Conservation (phyloP, 805 yeast genomes). For the Wickerhamiella shivajii region DNA sequence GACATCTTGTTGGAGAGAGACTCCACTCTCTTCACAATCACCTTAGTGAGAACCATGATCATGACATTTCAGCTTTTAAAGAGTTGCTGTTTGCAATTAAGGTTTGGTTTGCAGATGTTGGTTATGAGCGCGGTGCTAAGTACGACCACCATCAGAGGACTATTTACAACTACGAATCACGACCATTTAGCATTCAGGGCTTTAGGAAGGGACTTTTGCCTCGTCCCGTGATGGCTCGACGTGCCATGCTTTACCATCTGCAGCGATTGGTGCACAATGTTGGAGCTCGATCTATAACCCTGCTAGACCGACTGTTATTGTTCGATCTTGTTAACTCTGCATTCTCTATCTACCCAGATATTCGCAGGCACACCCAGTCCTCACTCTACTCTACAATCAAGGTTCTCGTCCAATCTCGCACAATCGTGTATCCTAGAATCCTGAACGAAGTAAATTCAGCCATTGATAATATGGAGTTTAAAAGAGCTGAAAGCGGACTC, state of each 20-base stretch:
- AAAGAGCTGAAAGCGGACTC: conserved; percentile 50
- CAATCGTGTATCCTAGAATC: conserved; percentile 36
- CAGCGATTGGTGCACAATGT: conserved; percentile 59
- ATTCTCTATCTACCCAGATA: conserved; percentile 53
- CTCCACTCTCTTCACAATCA: conserved; percentile 43
- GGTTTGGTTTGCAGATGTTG: conserved; percentile 71
- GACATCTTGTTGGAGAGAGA: conserved; percentile 45
- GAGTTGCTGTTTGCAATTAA: conserved; percentile 48
- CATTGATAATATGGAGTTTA: conserved; percentile 34
- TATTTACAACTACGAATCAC: conserved; percentile 40
- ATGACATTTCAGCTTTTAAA: conserved; percentile 49
- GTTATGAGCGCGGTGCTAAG: conserved; percentile 50
- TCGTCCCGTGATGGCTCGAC: conserved; percentile 58
- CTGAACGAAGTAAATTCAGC: conserved; percentile 38
- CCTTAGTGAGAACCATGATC: conserved; percentile 36
- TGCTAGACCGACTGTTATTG: conserved; percentile 45
- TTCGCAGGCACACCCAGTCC: conserved; percentile 55
- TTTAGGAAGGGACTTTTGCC: conserved; percentile 51
- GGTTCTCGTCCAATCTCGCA: conserved; percentile 52
- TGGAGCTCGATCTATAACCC: conserved; percentile 56
- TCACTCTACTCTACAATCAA: conserved; percentile 55
- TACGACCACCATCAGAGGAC: conserved; percentile 39
- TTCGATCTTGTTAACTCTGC: conserved; percentile 50
- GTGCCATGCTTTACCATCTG: conserved; percentile 60
- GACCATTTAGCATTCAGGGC: conserved; percentile 49